Evolutionary conservation across 176 grass and related monocot species (phyloP).

Genomic region (Tuctoria greenei): DNA sequence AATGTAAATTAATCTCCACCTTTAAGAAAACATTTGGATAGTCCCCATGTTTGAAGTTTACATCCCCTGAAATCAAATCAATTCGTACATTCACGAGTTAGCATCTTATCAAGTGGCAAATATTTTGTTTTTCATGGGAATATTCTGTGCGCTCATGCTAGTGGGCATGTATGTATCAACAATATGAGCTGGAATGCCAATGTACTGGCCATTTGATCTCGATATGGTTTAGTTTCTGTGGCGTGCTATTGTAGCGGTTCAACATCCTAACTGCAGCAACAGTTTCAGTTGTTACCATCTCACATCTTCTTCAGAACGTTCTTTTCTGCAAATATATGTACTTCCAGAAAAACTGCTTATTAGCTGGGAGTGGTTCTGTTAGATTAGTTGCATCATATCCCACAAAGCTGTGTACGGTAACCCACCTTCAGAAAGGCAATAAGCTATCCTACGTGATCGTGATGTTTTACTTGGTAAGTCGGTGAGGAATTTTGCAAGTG

Average conservation of each 20-base stretch:
- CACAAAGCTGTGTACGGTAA: conserved; percentile 21
- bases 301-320: not conserved
- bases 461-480: conserved; percentile 13
- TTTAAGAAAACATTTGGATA: conserved; percentile 22
- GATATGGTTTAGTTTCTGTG: not conserved
- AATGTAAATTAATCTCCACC: conserved; percentile 11
- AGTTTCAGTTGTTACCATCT: not conserved
- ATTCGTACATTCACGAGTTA: conserved; percentile 20
- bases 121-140: conserved; percentile 13
- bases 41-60: not conserved
- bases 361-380: conserved; percentile 1
- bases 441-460: not conserved
- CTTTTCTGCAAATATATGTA: conserved; percentile 19
- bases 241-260: not conserved
- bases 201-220: not conserved
- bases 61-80: conserved; percentile 20
- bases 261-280: not conserved
- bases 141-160: conserved; percentile 1
- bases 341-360: conserved; percentile 21
- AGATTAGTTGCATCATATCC: conserved; percentile 24
- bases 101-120: conserved; percentile 12
- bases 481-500: conserved; percentile 2
- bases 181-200: not conserved
- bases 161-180: conserved; percentile 16
- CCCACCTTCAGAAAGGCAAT: conserved; percentile 28